Evolutionary conservation across 2,329 filamentous ascomycete genomes (phyloP).

Genomic region (Uncinocarpus reesii): DNA sequence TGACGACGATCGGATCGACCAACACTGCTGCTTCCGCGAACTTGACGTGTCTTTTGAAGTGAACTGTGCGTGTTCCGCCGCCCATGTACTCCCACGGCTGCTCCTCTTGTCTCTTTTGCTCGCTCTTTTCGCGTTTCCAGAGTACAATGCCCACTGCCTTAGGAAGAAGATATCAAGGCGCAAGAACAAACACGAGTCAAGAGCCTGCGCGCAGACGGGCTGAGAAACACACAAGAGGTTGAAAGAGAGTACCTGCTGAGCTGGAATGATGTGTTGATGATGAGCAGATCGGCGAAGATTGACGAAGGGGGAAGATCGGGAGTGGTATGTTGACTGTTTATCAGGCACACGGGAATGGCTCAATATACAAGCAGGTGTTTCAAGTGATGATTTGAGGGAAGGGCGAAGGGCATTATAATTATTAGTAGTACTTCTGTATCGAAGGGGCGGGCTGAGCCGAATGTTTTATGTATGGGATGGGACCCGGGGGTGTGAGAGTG

Average conservation of each 20-base stretch:
- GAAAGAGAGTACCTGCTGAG: not conserved
- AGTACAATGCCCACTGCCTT: not conserved
- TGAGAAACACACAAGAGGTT: not conserved
- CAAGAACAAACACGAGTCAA: too few relatives aligned
- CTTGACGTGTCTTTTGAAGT: not conserved
- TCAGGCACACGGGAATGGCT: constrained; percentile 6
- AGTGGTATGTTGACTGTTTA: constrained; percentile 8
- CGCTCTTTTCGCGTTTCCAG: not conserved
- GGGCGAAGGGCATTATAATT: constrained; percentile 10
- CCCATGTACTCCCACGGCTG: constrained; percentile 5
- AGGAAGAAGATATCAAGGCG: too few relatives aligned
- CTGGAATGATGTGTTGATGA: constrained; percentile 4
- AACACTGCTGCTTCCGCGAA: not conserved
- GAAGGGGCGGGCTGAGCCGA: constrained; percentile 1
- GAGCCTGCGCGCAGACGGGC: not conserved
- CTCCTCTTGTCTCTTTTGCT: not conserved
- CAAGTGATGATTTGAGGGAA: constrained; percentile 4
- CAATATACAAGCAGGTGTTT: constrained; percentile 13
- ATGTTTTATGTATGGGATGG: constrained; percentile 11
- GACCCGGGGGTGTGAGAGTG: not conserved
- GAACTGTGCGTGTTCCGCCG: not conserved
- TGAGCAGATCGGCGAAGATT: constrained; percentile 11
- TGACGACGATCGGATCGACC: constrained; percentile 12
- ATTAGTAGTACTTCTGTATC: constrained; percentile 6
- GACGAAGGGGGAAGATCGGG: constrained; percentile 11